phyloP scores from a whole-genome alignment of 805 yeast genomes.

The Starmerella kuoi region DNA sequence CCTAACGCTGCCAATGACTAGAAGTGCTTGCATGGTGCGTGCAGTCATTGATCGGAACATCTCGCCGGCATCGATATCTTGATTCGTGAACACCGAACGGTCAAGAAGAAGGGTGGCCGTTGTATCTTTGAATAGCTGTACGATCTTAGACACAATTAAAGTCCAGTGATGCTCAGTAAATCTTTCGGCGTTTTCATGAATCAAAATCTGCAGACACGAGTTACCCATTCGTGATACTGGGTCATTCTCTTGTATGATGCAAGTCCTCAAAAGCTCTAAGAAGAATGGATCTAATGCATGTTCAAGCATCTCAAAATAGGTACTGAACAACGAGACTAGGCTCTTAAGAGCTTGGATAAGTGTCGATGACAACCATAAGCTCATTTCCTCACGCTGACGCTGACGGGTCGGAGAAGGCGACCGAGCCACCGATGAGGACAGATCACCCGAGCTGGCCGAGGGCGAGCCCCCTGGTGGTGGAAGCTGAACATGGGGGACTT shows the following conservation, averaged over 20 bases:
- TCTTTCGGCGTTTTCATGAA: slow-evolving; percentile 58
- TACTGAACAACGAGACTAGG: slow-evolving; percentile 69
- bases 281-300: slow-evolving; percentile 69
- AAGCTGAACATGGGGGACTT: not conserved
- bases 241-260: slow-evolving; percentile 94
- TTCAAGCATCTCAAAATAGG: slow-evolving; percentile 66
- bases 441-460: not conserved
- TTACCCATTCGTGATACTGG: slow-evolving; percentile 92
- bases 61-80: slow-evolving; percentile 33
- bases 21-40: slow-evolving; percentile 78
- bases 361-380: slow-evolving; percentile 95
- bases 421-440: slow-evolving; percentile 1
- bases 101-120: slow-evolving; percentile 73
- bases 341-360: slow-evolving; percentile 88
- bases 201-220: slow-evolving; percentile 68
- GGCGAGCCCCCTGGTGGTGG: not conserved
- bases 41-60: slow-evolving; percentile 66
- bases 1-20: slow-evolving; percentile 74
- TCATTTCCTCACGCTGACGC: slow-evolving; percentile 54
- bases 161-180: slow-evolving; percentile 66
- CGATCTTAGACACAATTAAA: slow-evolving; percentile 51
- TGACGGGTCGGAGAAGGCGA: slow-evolving; percentile 8
- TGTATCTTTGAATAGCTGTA: slow-evolving; percentile 60
- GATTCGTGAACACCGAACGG: slow-evolving; percentile 16
- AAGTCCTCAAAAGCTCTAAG: slow-evolving; percentile 62